Base-by-base conservation (phyloP, 352 stramenopile species). In the Globisporangium perplexum region DNA sequence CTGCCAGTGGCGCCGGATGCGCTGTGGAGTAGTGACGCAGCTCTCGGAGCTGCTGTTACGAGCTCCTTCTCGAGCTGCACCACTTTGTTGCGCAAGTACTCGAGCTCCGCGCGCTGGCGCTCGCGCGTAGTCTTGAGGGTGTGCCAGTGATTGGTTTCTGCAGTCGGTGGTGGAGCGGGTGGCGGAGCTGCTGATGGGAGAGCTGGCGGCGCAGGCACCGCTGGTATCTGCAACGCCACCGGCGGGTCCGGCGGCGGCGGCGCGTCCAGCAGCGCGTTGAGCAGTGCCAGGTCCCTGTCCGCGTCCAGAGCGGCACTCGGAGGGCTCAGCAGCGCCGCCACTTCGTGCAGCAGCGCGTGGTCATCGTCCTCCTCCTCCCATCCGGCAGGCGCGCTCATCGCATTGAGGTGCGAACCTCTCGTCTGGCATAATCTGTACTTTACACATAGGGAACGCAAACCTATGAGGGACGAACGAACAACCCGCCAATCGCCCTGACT, bases 61-160 rank as follows among this genome's bases (percentile, higher is more conserved):
- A 60, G 46, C 26, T 46, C 33, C 15, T 35, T 15, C 18, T 54
- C 46, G 15, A 60, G 45, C 46, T 48, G n/a, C 20, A 23, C 47
- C 24, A 42, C 54, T 23, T 44, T 22, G 23, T 3, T 17, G 7
- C 53, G 53, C 33, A 59, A 44, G 10, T 39, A n/a, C 7, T 28
- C 5, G 23, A 59, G 44, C 44, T 59, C 54, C 7, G 30, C 44
- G 10, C 45, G 44, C 36, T 59, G 53, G 2, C 53, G 54, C 54
- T 60, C 54, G 10, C 45, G 54, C 3, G 54, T 47, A 10, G 54
- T 59, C 23, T 59, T 59, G n/a, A n/a, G 12, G 24, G n/a, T 15
- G 8, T 36, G 31, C 31, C n/a, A 7, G 23, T n/a, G n/a, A n/a
- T n/a, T n/a, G n/a, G 28, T 1, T 24, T 3, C 15, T 49, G 26